phyloP scores from a whole-genome alignment of 2,329 filamentous ascomycete genomes.

The Hymenoscyphus linearis region DNA sequence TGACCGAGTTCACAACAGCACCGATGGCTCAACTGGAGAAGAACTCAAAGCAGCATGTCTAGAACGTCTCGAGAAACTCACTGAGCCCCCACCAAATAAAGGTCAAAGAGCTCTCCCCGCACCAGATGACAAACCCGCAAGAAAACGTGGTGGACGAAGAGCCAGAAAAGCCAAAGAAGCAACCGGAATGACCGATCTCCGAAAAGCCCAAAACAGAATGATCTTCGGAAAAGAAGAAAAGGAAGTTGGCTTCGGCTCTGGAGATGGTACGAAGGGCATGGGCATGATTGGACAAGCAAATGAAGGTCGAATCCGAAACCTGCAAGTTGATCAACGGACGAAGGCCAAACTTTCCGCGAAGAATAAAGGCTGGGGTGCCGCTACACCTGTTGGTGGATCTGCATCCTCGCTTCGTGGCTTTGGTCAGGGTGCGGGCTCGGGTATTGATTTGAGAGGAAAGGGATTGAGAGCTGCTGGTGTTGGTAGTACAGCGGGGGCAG shows the following conservation, averaged over 20 bases:
- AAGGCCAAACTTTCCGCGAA: conserved; percentile 90
- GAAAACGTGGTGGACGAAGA: conserved; percentile 85
- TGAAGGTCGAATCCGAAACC: conserved; percentile 80
- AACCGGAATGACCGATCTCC: conserved; percentile 91
- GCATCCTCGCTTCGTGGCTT: conserved; percentile 81
- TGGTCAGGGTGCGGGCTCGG: conserved; percentile 55
- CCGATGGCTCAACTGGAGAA: conserved; percentile 78
- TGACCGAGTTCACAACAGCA: conserved; percentile 75
- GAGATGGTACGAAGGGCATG: conserved; percentile 79
- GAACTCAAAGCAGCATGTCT: conserved; percentile 77
- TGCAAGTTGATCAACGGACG: conserved; percentile 89
- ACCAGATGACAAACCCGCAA: conserved; percentile 89
- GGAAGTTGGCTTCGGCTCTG: conserved; percentile 84
- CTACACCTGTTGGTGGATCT: conserved; percentile 56
- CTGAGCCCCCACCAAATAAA: conserved; percentile 85
- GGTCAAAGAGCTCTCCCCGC: conserved; percentile 80
- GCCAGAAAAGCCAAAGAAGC: conserved; percentile 95
- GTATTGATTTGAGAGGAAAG: conserved; percentile 68
- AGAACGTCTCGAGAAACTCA: conserved; percentile 85
- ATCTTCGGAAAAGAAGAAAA: conserved; percentile 93
- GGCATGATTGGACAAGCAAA: conserved; percentile 92
- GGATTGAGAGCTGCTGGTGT: conserved; percentile 75
- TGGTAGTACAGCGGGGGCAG: conserved; percentile 56
- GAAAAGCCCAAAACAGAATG: conserved; percentile 94
- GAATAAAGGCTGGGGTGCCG: conserved; percentile 88